Evolutionary conservation across 148 eudicot genomes (phyloP).

Genomic region (Cornus controversa): DNA sequence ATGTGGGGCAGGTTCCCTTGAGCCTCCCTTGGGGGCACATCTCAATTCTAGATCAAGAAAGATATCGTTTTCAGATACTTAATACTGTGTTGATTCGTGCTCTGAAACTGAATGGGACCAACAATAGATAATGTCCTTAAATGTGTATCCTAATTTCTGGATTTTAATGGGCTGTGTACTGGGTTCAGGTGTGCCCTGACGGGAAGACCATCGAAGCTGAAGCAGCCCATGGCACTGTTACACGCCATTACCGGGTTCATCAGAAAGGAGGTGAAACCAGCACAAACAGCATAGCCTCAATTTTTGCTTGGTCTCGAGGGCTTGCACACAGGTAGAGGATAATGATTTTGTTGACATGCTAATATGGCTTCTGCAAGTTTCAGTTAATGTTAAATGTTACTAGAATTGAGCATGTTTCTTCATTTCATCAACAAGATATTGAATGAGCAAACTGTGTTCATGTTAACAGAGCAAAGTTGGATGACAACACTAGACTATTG

Average conservation of each 20-base stretch:
- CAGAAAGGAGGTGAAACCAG: slow-evolving; percentile 61
- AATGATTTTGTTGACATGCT: slow-evolving; percentile 2
- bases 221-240: slow-evolving; percentile 61
- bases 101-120: no score
- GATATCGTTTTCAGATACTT: no score
- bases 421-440: no score
- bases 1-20: no score
- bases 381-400: not conserved
- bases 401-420: not conserved
- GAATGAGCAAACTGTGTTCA: slow-evolving; percentile 7
- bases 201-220: slow-evolving; percentile 60
- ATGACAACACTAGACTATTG: slow-evolving; percentile 55
- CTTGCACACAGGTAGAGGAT: slow-evolving; percentile 40
- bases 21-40: no score
- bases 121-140: not conserved
- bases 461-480: slow-evolving; percentile 70
- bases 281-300: slow-evolving; percentile 58
- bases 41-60: no score
- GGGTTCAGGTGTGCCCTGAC: slow-evolving; percentile 44
- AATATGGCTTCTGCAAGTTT: not conserved
- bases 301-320: slow-evolving; percentile 55
- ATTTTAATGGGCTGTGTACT: slow-evolving; percentile 7
- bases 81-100: no score
- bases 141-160: not conserved
- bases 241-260: slow-evolving; percentile 52